These are phyloP conservation scores for Coemansia sp. DNA, from an alignment of 192 early-diverging fungal genomes.

Conservation along the genomic window DNA sequence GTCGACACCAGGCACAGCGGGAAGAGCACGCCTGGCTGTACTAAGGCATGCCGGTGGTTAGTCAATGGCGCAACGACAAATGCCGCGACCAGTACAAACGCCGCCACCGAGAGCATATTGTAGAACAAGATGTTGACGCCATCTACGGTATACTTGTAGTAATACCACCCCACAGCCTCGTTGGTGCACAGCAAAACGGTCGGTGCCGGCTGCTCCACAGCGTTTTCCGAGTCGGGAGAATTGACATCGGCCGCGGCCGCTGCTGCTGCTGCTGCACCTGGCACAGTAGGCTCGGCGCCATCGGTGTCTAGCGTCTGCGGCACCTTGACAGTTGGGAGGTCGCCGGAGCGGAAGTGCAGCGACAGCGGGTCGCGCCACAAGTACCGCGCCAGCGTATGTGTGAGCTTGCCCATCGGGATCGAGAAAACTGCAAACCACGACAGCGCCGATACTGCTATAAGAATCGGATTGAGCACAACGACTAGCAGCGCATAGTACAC, in stretches of 20 bases:
- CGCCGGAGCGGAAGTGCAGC: constrained; percentile 68
- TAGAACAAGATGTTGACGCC: constrained; percentile 98
- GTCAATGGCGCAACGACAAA: constrained; percentile 66
- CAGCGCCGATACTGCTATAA: constrained; percentile 69
- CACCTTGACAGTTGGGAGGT: constrained; percentile 54
- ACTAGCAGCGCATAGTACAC: constrained; percentile 33
- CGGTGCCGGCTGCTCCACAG: constrained; percentile 45
- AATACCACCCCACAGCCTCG: constrained; percentile 86
- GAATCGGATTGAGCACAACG: constrained; percentile 68
- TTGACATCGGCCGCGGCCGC: neutral
- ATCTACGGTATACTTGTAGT: constrained; percentile 95
- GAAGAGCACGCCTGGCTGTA: constrained; percentile 69
- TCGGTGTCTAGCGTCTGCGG: constrained; percentile 6
- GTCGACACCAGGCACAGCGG: constrained; percentile 73
- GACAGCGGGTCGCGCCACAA: constrained; percentile 77
- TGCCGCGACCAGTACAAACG: constrained; percentile 83
- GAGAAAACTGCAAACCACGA: constrained; percentile 88
- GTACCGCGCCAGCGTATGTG: constrained; percentile 75
- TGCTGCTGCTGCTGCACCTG: neutral
- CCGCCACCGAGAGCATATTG: constrained; percentile 81
- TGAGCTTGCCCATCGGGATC: constrained; percentile 95
- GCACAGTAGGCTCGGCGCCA: neutral
- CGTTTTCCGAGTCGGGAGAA: neutral
- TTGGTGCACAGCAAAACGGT: constrained; percentile 84
- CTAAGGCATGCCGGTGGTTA: constrained; percentile 57